These are phyloP conservation scores for Chaetoceros tenuissimus DNA, from an alignment of 108 stramenopile species.

Conservation along the genomic window DNA sequence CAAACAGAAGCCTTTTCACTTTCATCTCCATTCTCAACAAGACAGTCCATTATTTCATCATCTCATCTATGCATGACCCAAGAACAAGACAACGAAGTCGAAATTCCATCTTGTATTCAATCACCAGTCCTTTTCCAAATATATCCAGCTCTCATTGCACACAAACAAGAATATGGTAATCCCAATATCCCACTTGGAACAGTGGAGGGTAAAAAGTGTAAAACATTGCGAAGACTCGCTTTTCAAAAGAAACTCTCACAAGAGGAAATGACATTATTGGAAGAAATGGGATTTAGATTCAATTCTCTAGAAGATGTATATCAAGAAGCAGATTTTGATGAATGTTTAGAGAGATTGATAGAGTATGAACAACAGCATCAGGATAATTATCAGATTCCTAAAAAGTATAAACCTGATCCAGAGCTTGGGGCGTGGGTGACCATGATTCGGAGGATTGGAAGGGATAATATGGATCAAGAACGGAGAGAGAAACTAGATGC, in stretches of 20 bases:
- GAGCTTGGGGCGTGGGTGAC: constrained; percentile 85
- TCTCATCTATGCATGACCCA: background rate
- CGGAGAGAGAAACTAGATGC: constrained; percentile 41
- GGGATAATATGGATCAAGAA: constrained; percentile 28
- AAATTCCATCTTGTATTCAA: constrained; percentile 14
- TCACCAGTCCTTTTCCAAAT: constrained; percentile 56
- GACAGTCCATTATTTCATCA: too few species aligned
- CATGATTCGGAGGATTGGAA: constrained; percentile 52
- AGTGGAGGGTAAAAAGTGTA: constrained; percentile 50
- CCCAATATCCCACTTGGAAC: constrained; percentile 72
- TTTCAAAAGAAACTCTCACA: constrained; percentile 56
- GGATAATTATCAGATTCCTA: constrained; percentile 64
- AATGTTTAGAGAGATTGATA: constrained; percentile 37
- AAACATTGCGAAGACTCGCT: constrained; percentile 51
- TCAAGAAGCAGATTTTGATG: constrained; percentile 63
- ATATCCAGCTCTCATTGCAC: constrained; percentile 40
- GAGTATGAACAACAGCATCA: constrained; percentile 34
- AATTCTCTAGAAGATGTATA: constrained; percentile 73
- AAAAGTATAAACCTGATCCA: constrained; percentile 68
- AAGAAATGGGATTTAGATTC: constrained; percentile 50
- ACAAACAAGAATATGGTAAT: constrained; percentile 49
- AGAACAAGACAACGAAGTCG: constrained; percentile 3
- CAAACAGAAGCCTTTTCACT: too few species aligned
- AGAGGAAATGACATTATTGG: constrained; percentile 38
- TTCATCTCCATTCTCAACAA: too few species aligned